Evolutionary conservation across 768 basidiomycete species (phyloP).

Genomic region (Calocybe indica): DNA sequence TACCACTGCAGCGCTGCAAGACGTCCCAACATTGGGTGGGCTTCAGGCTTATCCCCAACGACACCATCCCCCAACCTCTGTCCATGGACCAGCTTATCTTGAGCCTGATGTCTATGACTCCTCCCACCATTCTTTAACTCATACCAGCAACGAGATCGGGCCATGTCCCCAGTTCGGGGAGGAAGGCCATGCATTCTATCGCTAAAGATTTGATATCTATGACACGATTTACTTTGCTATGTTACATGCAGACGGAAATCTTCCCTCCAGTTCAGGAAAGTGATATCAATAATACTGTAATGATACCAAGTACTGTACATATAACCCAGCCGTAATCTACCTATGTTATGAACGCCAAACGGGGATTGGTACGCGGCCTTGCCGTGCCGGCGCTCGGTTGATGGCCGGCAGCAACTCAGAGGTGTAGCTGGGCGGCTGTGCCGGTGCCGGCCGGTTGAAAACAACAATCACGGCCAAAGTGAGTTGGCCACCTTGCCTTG

Average conservation of each 20-base stretch:
- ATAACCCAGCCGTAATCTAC: too few species aligned
- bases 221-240: neutral
- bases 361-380: too few species aligned
- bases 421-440: too few species aligned
- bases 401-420: too few species aligned
- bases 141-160: slow-evolving; percentile 27
- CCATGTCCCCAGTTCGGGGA: slow-evolving; percentile 41
- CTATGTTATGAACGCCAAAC: too few species aligned
- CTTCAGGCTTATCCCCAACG: slow-evolving; percentile 23
- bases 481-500: neutral
- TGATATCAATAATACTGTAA: too few species aligned
- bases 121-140: slow-evolving; percentile 22
- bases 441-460: neutral
- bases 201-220: slow-evolving; percentile 13
- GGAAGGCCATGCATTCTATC: slow-evolving; percentile 31
- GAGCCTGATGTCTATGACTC: slow-evolving; percentile 17
- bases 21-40: slow-evolving; percentile 18
- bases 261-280: too few species aligned
- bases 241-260: neutral
- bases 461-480: neutral
- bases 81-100: slow-evolving; percentile 15
- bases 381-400: too few species aligned
- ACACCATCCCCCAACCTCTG: slow-evolving; percentile 17
- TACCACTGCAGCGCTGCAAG: slow-evolving; percentile 18
- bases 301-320: too few species aligned